These are phyloP conservation scores for Phytophthora ohioensis DNA, from an alignment of 352 stramenopile genomes.

Conservation along the genomic window DNA sequence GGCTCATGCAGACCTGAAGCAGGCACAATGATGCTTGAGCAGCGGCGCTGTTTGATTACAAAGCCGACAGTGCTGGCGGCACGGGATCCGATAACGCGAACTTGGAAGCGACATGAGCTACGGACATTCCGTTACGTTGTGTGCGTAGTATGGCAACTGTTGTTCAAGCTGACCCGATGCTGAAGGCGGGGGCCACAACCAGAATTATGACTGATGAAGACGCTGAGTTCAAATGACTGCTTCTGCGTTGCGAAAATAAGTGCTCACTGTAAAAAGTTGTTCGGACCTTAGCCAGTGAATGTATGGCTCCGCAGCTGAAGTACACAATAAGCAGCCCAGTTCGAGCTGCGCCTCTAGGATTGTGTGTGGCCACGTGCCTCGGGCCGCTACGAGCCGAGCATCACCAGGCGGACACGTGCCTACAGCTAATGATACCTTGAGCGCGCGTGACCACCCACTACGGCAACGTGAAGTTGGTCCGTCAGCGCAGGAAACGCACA, in stretches of 20 bases:
- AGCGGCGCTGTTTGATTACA: neutral
- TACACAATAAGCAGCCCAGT: neutral
- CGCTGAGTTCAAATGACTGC: too few species aligned
- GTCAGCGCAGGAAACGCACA: neutral
- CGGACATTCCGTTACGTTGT: too few species aligned
- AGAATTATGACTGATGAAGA: too few species aligned
- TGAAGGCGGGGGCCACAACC: neutral
- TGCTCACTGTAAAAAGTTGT: too few species aligned
- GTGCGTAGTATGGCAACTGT: too few species aligned
- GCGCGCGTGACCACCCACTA: slow-evolving; percentile 4
- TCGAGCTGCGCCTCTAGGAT: neutral
- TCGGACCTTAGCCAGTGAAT: too few species aligned
- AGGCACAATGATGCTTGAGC: neutral
- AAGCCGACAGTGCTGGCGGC: neutral
- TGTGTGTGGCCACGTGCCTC: slow-evolving; percentile 2
- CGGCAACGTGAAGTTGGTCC: neutral
- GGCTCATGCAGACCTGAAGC: neutral
- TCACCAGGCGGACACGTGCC: slow-evolving; percentile 9
- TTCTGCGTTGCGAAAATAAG: too few species aligned
- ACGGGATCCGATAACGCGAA: neutral
- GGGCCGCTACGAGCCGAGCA: neutral
- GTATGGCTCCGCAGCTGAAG: neutral
- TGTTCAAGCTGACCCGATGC: too few species aligned
- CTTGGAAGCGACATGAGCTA: neutral
- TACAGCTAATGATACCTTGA: slow-evolving; percentile 11